Evolutionary conservation across 2,329 filamentous ascomycete species (phyloP).

Genomic region (Claviceps citrina): DNA sequence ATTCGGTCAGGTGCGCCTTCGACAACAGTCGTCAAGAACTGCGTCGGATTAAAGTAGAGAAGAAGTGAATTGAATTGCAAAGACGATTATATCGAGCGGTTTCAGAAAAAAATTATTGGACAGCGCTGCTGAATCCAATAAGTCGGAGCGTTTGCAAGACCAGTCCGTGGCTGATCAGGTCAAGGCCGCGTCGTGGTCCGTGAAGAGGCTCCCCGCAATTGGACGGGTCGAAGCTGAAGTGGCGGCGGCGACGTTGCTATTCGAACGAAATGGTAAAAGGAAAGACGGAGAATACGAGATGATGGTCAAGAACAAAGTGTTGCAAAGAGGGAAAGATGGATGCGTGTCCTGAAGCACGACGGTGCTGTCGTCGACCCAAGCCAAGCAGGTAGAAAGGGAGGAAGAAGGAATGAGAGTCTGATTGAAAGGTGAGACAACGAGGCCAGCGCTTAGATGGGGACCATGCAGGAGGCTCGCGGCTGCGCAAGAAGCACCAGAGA

Average conservation of each 20-base stretch:
- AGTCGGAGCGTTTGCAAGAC: constrained; percentile 9
- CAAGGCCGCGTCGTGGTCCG: constrained; percentile 4
- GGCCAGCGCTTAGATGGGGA: constrained; percentile 9
- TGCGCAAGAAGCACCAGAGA: not conserved
- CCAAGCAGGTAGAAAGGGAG: constrained; percentile 9
- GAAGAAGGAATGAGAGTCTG: constrained; percentile 13
- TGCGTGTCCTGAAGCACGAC: constrained; percentile 6
- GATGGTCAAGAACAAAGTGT: constrained; percentile 9
- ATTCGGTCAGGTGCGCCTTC: not conserved
- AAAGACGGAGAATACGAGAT: not conserved
- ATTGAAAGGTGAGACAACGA: constrained; percentile 10
- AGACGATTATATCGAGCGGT: constrained; percentile 1
- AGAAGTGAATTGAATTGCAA: constrained; percentile 4
- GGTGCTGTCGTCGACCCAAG: constrained; percentile 8
- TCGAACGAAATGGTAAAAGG: not conserved
- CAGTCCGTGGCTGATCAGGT: constrained; percentile 9
- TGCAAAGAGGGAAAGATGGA: constrained; percentile 1
- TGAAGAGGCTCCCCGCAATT: constrained; percentile 4
- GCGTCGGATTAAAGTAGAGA: not conserved
- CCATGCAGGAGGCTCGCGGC: constrained; percentile 8
- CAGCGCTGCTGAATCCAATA: constrained; percentile 39
- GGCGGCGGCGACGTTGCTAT: not conserved
- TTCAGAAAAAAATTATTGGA: constrained; percentile 18
- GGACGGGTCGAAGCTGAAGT: not conserved
- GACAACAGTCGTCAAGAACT: not conserved